A percentile compares a stretch with the other conserved stretches of the same genome.
phyloP scores from a whole-genome alignment of 148 eudicot genomes.

The Dysphania ambrosioides region DNA sequence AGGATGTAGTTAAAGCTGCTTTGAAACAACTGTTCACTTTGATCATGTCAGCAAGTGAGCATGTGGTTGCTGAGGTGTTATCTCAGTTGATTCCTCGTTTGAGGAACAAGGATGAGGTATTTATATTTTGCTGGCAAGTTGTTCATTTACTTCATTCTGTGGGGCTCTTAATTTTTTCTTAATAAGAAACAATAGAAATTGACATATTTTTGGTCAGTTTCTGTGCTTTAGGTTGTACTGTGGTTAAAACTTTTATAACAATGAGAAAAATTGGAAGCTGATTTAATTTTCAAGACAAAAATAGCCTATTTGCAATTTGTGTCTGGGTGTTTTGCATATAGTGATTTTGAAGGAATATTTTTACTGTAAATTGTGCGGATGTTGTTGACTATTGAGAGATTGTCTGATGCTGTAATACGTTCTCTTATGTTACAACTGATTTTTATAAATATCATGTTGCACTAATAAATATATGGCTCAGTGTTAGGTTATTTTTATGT shows the following conservation, averaged over 20 bases:
- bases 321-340: no score
- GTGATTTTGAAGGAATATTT: no score
- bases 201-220: background rate
- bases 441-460: background rate
- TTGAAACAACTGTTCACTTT: slow-evolving; percentile 55
- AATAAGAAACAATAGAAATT: background rate
- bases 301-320: background rate
- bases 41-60: slow-evolving; percentile 75
- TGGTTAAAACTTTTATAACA: background rate
- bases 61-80: slow-evolving; percentile 46
- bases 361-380: no score
- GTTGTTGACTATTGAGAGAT: no score
- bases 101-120: slow-evolving; percentile 48
- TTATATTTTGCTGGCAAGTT: background rate
- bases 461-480: background rate
- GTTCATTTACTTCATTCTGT: background rate
- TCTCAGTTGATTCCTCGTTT: slow-evolving; percentile 60
- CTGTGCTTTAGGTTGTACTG: background rate
- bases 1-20: slow-evolving; percentile 45
- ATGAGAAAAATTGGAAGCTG: background rate
- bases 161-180: background rate
- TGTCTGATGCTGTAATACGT: background rate
- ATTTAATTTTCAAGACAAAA: background rate
- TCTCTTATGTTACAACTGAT: background rate
- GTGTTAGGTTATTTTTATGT: background rate